A percentile compares a stretch with the other conserved stretches of the same genome.
Evolutionary conservation across 2,329 filamentous ascomycete species (phyloP).

Genomic region (Alternaria infectoria): DNA sequence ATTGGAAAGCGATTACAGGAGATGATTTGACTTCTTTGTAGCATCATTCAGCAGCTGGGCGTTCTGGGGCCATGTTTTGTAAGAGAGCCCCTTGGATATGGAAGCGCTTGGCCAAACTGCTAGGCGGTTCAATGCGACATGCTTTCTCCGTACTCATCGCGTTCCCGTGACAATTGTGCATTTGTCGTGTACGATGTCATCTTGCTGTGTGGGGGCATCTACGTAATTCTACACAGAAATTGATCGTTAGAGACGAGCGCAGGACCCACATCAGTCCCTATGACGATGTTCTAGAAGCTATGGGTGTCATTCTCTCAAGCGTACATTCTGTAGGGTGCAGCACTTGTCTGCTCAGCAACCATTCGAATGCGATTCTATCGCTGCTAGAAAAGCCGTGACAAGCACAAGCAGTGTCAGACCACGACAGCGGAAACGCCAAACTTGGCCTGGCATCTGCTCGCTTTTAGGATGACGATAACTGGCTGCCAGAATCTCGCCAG

Average conservation of each 20-base stretch:
- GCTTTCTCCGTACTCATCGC: neutral
- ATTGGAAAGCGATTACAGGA: constrained; percentile 3
- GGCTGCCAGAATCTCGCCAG: constrained; percentile 26
- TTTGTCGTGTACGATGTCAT: constrained; percentile 3
- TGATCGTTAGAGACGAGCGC: constrained; percentile 1
- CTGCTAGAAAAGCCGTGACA: neutral
- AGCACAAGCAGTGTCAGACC: neutral
- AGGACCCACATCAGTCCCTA: constrained; percentile 23
- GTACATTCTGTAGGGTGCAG: neutral
- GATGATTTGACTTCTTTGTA: constrained; percentile 26
- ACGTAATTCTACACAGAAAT: constrained; percentile 17
- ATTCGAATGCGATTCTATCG: neutral
- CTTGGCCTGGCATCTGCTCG: constrained; percentile 3
- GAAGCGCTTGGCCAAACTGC: constrained; percentile 4
- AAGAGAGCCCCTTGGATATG: constrained; percentile 5
- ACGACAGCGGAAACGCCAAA: constrained; percentile 1
- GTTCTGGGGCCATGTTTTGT: constrained; percentile 25
- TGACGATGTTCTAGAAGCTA: constrained; percentile 21
- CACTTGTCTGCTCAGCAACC: neutral
- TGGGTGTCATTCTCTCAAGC: neutral
- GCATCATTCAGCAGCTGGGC: constrained; percentile 38
- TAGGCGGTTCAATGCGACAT: constrained; percentile 11
- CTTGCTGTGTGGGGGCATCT: constrained; percentile 13
- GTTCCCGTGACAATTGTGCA: neutral
- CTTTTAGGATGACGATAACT: constrained; percentile 17